Evolutionary conservation across 2,329 filamentous ascomycete genomes (phyloP).

Genomic region (Harringtonia lauricola): DNA sequence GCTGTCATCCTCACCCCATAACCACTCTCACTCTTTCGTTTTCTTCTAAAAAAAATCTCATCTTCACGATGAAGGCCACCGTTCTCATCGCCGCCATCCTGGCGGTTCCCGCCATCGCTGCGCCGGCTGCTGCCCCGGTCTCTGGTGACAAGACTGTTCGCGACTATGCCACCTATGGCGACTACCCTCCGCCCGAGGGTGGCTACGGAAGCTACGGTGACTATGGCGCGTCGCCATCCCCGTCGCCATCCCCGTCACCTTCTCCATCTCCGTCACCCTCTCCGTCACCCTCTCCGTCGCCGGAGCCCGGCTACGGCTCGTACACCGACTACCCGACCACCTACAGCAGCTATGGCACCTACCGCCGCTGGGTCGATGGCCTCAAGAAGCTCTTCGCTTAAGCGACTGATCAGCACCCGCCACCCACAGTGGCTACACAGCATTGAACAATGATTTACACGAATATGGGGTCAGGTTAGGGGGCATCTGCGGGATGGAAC

Average conservation of each 20-base stretch:
- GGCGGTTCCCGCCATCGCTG: slow-evolving; percentile 3
- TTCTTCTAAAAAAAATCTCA: not conserved
- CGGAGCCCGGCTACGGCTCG: slow-evolving; percentile 6
- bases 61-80: slow-evolving; percentile 3
- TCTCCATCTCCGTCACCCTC: not conserved
- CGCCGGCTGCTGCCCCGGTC: not conserved
- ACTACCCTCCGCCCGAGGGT: slow-evolving; percentile 3
- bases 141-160: slow-evolving; percentile 1
- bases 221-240: not conserved
- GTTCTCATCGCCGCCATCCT: slow-evolving; percentile 3
- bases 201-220: not conserved
- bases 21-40: not conserved
- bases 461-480: too few relatives aligned
- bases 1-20: not conserved
- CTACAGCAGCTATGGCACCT: slow-evolving; percentile 7
- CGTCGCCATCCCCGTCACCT: not conserved
- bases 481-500: too few relatives aligned
- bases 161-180: slow-evolving; percentile 6
- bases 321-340: slow-evolving; percentile 3
- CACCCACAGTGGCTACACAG: not conserved
- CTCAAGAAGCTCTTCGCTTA: slow-evolving; percentile 6
- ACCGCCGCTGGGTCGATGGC: slow-evolving; percentile 7
- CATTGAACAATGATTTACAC: too few relatives aligned
- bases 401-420: not conserved
- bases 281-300: too few relatives aligned